phyloP scores from a whole-genome alignment of 768 basidiomycete genomes.

The Tulasnella sp. region DNA sequence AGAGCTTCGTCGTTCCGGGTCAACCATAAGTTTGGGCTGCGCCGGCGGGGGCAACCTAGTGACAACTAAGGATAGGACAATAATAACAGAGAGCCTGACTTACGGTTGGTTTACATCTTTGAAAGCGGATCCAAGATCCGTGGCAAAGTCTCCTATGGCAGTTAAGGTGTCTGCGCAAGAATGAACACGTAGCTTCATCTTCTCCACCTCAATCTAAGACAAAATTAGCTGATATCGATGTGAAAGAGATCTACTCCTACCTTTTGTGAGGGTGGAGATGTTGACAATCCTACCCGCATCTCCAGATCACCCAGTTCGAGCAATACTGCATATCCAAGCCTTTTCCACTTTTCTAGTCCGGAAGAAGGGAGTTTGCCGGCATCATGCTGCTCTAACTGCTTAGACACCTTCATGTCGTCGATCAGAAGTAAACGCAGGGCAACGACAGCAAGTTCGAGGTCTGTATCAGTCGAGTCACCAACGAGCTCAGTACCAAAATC shows the following conservation, averaged over 20 bases:
- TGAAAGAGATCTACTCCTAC: too few relatives aligned
- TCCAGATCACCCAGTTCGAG: slow-evolving; percentile 44
- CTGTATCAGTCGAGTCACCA: slow-evolving; percentile 46
- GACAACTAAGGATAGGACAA: slow-evolving; percentile 21
- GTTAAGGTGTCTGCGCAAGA: slow-evolving; percentile 67
- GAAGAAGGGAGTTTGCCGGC: too few relatives aligned
- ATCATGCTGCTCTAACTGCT: too few relatives aligned
- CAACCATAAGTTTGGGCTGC: not conserved
- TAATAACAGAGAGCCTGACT: not conserved
- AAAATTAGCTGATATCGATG: too few relatives aligned
- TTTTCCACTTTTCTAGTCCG: too few relatives aligned
- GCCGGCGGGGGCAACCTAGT: slow-evolving; percentile 23
- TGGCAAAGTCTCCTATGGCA: slow-evolving; percentile 43
- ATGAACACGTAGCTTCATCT: slow-evolving; percentile 43
- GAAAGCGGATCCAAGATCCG: slow-evolving; percentile 37
- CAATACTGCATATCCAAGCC: slow-evolving; percentile 54
- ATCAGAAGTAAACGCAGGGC: slow-evolving; percentile 40
- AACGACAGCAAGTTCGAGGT: slow-evolving; percentile 37
- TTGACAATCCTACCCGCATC: too few relatives aligned
- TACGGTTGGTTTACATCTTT: slow-evolving; percentile 1
- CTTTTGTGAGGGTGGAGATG: too few relatives aligned
- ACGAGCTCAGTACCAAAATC: slow-evolving; percentile 63
- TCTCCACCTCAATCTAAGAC: slow-evolving; percentile 46
- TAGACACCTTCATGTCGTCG: slow-evolving; percentile 30
- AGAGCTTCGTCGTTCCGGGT: slow-evolving; percentile 3